These are phyloP conservation scores for Licmophora abbreviata DNA, from an alignment of 108 stramenopile genomes.

Conservation along the genomic window DNA sequence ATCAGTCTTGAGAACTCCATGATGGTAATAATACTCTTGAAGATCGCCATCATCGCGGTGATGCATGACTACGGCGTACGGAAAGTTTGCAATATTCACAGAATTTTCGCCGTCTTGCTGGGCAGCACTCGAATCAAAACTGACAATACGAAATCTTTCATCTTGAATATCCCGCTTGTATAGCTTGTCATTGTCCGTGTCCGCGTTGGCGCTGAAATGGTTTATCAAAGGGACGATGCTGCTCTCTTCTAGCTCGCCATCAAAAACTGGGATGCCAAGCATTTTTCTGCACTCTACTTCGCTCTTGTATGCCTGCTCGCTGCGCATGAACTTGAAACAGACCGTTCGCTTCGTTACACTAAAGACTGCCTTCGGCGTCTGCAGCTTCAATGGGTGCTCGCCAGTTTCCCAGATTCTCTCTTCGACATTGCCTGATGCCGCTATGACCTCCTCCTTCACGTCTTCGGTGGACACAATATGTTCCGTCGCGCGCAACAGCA, in stretches of 20 bases:
- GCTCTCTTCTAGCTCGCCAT: slow-evolving; percentile 5
- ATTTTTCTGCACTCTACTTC: slow-evolving; percentile 43
- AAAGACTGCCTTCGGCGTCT: slow-evolving; percentile 22
- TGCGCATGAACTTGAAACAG: slow-evolving; percentile 57
- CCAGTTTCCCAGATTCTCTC: slow-evolving; percentile 40
- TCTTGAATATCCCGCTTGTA: slow-evolving; percentile 33
- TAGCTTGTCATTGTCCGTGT: slow-evolving; percentile 21
- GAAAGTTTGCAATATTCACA: slow-evolving; percentile 25
- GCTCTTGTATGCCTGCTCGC: slow-evolving; percentile 30
- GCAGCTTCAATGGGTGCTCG: slow-evolving; percentile 19
- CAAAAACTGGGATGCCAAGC: slow-evolving; percentile 16
- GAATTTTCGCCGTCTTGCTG: slow-evolving; percentile 1
- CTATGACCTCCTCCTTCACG: slow-evolving; percentile 17
- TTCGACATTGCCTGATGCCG: slow-evolving; percentile 32
- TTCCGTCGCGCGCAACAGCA: slow-evolving; percentile 34
- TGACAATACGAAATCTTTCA: slow-evolving; percentile 29
- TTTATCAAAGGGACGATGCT: slow-evolving; percentile 20
- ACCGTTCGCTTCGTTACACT: slow-evolving; percentile 23
- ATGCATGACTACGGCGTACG: slow-evolving; percentile 60
- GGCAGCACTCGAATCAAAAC: slow-evolving; percentile 15
- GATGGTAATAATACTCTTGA: slow-evolving; percentile 28
- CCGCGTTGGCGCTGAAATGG: slow-evolving; percentile 13
- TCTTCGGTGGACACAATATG: slow-evolving; percentile 23
- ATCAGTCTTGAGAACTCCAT: slow-evolving; percentile 16
- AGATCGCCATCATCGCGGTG: slow-evolving; percentile 41